These are phyloP conservation scores for Cenchrus americanus DNA, from an alignment of 176 grass and related monocot species.

Conservation along the genomic window DNA sequence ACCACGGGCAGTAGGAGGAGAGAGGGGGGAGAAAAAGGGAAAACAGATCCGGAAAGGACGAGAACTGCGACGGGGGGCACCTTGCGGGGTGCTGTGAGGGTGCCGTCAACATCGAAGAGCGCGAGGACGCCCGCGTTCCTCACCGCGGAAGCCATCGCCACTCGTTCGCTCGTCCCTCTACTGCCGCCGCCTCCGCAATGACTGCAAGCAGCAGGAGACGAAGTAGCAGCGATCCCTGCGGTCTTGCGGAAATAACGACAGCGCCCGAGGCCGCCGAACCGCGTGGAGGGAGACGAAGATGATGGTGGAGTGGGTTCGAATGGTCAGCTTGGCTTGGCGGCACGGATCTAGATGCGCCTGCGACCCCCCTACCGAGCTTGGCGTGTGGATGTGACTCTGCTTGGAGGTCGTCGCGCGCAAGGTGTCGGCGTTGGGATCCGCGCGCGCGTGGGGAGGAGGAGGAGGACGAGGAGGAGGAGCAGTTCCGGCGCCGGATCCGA, in stretches of 20 bases:
- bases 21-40: too few species aligned
- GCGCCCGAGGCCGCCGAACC: background rate
- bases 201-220: background rate
- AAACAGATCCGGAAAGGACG: background rate
- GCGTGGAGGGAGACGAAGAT: constrained; percentile 12
- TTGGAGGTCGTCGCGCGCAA: background rate
- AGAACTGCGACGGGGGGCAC: constrained; percentile 26
- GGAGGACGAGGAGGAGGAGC: background rate
- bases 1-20: too few species aligned
- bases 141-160: constrained; percentile 42
- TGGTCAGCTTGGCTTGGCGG: constrained; percentile 45
- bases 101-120: constrained; percentile 96
- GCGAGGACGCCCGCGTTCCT: constrained; percentile 72
- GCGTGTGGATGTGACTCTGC: background rate
- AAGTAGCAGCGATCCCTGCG: background rate
- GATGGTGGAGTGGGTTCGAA: constrained; percentile 1
- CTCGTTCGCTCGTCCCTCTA: background rate
- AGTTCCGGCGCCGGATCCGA: too few species aligned
- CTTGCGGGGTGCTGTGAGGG: constrained; percentile 94
- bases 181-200: background rate
- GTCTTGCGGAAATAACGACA: background rate
- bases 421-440: constrained; percentile 10
- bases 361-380: background rate
- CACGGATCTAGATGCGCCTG: constrained; percentile 46
- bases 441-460: background rate